These are phyloP conservation scores for Phaeosphaeria sp. DNA, from an alignment of 2,329 filamentous ascomycete species.

Conservation along the genomic window DNA sequence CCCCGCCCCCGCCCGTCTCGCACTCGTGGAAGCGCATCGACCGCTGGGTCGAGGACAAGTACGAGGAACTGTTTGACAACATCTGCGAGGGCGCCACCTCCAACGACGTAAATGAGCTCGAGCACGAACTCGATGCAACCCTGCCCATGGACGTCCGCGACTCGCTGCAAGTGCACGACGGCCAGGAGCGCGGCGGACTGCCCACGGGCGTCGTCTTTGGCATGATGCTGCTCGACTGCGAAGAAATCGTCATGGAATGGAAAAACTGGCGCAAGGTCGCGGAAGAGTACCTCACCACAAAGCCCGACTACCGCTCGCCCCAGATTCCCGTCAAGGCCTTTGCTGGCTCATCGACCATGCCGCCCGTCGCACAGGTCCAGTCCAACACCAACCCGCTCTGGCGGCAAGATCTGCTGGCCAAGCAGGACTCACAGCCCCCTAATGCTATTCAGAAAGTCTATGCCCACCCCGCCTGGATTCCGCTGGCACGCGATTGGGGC, in stretches of 20 bases:
- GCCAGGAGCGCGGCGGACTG: constrained; percentile 90
- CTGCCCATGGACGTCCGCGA: constrained; percentile 93
- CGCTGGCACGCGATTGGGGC: constrained; percentile 95
- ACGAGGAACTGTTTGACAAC: constrained; percentile 92
- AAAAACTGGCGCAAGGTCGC: constrained; percentile 95
- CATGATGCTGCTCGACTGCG: constrained; percentile 94
- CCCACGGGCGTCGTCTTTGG: constrained; percentile 94
- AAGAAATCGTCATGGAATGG: constrained; percentile 98
- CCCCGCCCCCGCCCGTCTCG: constrained; percentile 82
- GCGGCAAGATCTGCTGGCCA: constrained; percentile 82
- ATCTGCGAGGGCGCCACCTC: constrained; percentile 88
- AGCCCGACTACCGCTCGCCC: constrained; percentile 62
- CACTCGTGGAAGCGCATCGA: constrained; percentile 97
- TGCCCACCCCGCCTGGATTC: constrained; percentile 93
- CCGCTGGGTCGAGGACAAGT: constrained; percentile 91
- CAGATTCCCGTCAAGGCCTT: constrained; percentile 74
- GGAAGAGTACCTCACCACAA: constrained; percentile 77
- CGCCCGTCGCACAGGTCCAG: constrained; percentile 60
- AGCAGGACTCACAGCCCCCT: constrained; percentile 87
- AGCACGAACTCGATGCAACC: constrained; percentile 93
- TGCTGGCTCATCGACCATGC: constrained; percentile 73
- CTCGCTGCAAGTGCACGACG: constrained; percentile 88
- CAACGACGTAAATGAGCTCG: constrained; percentile 96
- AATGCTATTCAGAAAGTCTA: constrained; percentile 91
- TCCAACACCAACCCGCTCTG: constrained; percentile 69